Percentiles rank a stretch among this genome's conserved stretches.
phyloP scores from a whole-genome alignment of 768 basidiomycete species.

The Mycena haematopus region DNA sequence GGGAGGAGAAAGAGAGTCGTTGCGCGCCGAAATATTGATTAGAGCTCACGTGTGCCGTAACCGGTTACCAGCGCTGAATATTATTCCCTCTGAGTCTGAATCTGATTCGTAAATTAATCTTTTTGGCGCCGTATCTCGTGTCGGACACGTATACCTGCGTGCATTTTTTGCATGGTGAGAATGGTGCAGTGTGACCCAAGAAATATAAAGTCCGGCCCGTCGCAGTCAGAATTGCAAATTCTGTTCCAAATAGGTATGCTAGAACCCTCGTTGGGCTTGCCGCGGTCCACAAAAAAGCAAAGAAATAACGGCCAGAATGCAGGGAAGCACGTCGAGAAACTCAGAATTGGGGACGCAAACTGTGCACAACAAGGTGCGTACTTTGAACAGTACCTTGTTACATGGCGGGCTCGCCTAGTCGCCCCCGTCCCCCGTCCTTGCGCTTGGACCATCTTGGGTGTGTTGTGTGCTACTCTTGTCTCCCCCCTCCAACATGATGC shows the following conservation, averaged over 20 bases:
- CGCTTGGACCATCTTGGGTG: conserved; percentile 43
- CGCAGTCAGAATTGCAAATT: not conserved
- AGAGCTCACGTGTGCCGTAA: not conserved
- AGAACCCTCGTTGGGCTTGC: not conserved
- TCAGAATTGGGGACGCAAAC: not conserved
- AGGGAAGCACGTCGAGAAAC: not conserved
- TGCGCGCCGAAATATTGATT: conserved; percentile 9
- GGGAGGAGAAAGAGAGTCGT: conserved; percentile 16
- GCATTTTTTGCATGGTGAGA: too few relatives aligned
- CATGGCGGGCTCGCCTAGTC: conserved; percentile 24
- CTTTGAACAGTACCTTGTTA: not conserved
- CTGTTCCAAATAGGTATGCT: not conserved
- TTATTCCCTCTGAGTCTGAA: too few relatives aligned
- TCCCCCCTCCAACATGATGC: too few relatives aligned
- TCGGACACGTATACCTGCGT: too few relatives aligned
- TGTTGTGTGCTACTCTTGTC: conserved; percentile 1
- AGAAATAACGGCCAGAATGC: not conserved
- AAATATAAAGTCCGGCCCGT: too few relatives aligned
- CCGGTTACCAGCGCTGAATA: not conserved
- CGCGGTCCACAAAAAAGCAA: not conserved
- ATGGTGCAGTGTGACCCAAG: not conserved
- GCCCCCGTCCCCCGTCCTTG: conserved; percentile 43
- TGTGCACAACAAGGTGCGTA: not conserved
- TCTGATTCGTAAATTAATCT: too few relatives aligned
- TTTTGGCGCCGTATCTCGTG: too few relatives aligned